Evolutionary conservation across 805 yeast species (phyloP).

Genomic region (Spathaspora arborariae): DNA sequence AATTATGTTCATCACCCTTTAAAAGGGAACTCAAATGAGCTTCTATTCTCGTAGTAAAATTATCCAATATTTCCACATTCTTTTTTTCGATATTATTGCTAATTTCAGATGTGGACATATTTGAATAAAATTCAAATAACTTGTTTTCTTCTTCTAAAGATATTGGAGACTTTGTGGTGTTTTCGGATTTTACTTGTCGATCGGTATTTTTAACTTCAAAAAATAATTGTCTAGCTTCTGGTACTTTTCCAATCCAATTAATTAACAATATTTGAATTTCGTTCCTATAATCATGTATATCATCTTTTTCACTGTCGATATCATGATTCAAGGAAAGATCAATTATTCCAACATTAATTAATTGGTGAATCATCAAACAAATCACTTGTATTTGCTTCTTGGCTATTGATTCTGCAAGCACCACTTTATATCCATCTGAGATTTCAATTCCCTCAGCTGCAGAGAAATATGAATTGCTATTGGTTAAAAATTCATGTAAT

Average conservation of each 20-base stretch:
- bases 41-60: constrained; percentile 14
- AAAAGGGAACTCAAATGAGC: constrained; percentile 10
- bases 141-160: constrained; percentile 8
- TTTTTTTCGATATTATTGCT: constrained; percentile 13
- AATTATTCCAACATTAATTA: constrained; percentile 44
- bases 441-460: constrained; percentile 29
- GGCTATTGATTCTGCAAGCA: constrained; percentile 29
- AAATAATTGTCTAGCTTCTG: constrained; percentile 60
- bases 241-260: constrained; percentile 59
- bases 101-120: constrained; percentile 15
- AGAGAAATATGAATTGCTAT: constrained; percentile 32
- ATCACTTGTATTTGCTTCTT: constrained; percentile 48
- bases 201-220: constrained; percentile 26
- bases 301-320: constrained; percentile 16
- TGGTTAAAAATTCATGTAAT: constrained; percentile 65
- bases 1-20: not conserved
- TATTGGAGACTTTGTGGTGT: not conserved
- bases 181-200: not conserved
- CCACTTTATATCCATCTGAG: constrained; percentile 25
- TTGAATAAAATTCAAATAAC: constrained; percentile 11
- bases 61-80: constrained; percentile 12
- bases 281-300: constrained; percentile 48
- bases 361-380: constrained; percentile 59
- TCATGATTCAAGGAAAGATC: constrained; percentile 29
- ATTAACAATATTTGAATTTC: constrained; percentile 60